Base-by-base conservation (phyloP, 2,329 filamentous ascomycete genomes). In the Colletotrichum coccodes region DNA sequence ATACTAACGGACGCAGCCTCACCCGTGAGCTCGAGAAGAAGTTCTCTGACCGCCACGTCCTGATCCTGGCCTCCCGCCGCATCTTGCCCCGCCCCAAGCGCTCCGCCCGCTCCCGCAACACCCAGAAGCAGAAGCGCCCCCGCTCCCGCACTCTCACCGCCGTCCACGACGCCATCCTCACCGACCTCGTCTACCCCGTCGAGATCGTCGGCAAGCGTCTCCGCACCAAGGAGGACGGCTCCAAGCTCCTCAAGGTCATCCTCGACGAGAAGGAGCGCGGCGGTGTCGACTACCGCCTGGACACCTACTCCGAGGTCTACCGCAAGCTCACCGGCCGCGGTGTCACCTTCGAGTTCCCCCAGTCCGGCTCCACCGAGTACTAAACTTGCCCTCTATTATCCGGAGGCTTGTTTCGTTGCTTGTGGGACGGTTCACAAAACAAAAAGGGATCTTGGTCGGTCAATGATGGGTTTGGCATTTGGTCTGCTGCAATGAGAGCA, bases 21-120 rank as follows among this genome's bases (percentile, higher is more conserved):
- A 99, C 96, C 86, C 96, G 96, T 87, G 96, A 99, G 91, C 95
- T 99, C 83, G 96, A 99, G 93, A 99, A 99, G 94, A 99, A 99
- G 90, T 99, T 99, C 94, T 98, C 96, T 75, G 96, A 99, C 91
- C 96, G 96, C 87, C 96, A 99, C 87, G 96, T 99, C 85, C 90
- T 99, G 85, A 94, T 99, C 91, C 92, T 99, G 79, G 96, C 96
- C 79, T 97, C 95, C 82, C 96, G 96, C 90, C 96, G 96, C 86
- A 99, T 99, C 81, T 91, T 99, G 73, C 95, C 96, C 84, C 94
- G 95, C 85, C 96, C 96, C 85, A 98, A 98, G 94, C 95, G 95
- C 84, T 97, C 94, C 84, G 94, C 92, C 89, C 95, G 94, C 88
- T 94, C 92, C 77, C 95, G 96, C 90, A 95, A 95, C 88, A 94